A percentile compares a stretch with the other conserved stretches of the same genome.
Evolutionary conservation across 2,329 filamentous ascomycete species (phyloP).

Genomic region (Corynespora cassiicola): DNA sequence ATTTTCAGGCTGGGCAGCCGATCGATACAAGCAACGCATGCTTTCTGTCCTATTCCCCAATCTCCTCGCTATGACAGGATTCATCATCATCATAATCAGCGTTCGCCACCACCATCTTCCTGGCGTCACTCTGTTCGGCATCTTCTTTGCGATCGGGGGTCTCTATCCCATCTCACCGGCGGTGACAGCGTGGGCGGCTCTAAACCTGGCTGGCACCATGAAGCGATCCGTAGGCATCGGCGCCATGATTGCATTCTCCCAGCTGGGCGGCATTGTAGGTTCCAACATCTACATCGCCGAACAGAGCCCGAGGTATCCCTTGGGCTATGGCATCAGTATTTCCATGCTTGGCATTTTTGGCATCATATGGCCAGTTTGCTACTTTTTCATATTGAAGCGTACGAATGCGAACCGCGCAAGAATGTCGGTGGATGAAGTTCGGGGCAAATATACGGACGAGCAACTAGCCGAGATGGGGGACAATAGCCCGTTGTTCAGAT

Average conservation of each 20-base stretch:
- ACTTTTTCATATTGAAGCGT: constrained; percentile 28
- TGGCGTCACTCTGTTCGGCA: constrained; percentile 12
- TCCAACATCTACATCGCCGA: constrained; percentile 33
- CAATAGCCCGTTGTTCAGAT: constrained; percentile 48
- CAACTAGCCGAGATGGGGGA: constrained; percentile 48
- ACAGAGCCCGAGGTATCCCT: constrained; percentile 31
- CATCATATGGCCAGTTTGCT: constrained; percentile 8
- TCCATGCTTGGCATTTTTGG: constrained; percentile 23
- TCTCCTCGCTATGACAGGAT: constrained; percentile 42
- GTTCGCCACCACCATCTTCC: constrained; percentile 31
- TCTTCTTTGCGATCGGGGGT: constrained; percentile 21
- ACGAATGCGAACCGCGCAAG: constrained; percentile 38
- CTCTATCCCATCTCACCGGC: constrained; percentile 23
- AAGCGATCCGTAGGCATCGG: constrained; percentile 27
- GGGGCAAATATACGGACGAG: constrained; percentile 43
- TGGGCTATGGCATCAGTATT: constrained; percentile 35
- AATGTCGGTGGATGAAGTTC: constrained; percentile 41
- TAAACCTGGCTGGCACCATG: constrained; percentile 23
- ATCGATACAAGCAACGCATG: constrained; percentile 17
- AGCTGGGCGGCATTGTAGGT: constrained; percentile 24
- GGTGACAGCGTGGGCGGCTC: constrained; percentile 21
- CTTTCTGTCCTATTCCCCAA: constrained; percentile 15
- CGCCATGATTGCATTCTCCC: constrained; percentile 18
- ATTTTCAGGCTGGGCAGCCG: constrained; percentile 15
- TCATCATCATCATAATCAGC: constrained; percentile 48